These are phyloP conservation scores for Immersiporthe knoxdaviesiana DNA, from an alignment of 2,329 filamentous ascomycete genomes.

Conservation along the genomic window DNA sequence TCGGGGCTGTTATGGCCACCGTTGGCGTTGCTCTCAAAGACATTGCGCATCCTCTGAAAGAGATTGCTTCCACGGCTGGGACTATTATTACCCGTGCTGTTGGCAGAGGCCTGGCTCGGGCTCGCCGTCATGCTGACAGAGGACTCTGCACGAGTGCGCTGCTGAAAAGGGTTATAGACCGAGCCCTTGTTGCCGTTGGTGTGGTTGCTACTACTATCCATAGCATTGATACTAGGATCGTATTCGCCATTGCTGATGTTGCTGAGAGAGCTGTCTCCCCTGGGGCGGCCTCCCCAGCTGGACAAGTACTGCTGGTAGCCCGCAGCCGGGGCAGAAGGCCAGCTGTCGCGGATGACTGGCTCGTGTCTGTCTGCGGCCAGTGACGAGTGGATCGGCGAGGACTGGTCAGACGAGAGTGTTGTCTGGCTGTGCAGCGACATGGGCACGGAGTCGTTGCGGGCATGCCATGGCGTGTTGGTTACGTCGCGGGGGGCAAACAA, in stretches of 20 bases:
- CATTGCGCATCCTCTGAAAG: conserved; percentile 46
- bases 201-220: background rate
- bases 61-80: conserved; percentile 34
- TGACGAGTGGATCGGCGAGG: conserved; percentile 38
- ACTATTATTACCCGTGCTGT: background rate
- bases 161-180: conserved; percentile 22
- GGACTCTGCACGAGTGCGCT: conserved; percentile 25
- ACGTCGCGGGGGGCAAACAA: conserved; percentile 37
- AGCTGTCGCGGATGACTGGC: conserved; percentile 40
- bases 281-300: conserved; percentile 28
- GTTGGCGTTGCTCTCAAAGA: conserved; percentile 41
- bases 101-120: conserved; percentile 21
- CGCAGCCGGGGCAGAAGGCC: conserved; percentile 31
- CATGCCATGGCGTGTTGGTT: conserved; percentile 40
- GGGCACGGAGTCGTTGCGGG: conserved; percentile 39
- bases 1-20: background rate
- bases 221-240: conserved; percentile 29
- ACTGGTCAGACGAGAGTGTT: conserved; percentile 40
- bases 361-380: conserved; percentile 37
- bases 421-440: conserved; percentile 42
- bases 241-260: conserved; percentile 32
- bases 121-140: conserved; percentile 15
- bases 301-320: conserved; percentile 24
- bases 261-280: conserved; percentile 34
- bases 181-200: conserved; percentile 17